Evolutionary conservation across 805 yeast genomes (phyloP).

Genomic region (Lipomyces starkeyi): DNA sequence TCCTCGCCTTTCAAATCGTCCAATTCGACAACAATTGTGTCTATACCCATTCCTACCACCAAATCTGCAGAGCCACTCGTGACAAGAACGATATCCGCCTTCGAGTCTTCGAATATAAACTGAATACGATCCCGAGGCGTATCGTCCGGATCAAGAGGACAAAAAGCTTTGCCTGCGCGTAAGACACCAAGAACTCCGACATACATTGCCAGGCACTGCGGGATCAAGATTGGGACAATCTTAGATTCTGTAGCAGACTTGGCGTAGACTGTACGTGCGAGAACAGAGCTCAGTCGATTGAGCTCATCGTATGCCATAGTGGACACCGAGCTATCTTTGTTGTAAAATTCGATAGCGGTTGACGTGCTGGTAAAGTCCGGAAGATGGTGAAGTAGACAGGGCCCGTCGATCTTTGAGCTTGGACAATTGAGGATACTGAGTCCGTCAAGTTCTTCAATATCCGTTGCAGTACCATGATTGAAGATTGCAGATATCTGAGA

Average conservation of each 20-base stretch:
- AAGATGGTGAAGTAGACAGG: slow-evolving; percentile 21
- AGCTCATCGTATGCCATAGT: slow-evolving; percentile 22
- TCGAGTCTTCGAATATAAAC: slow-evolving; percentile 30
- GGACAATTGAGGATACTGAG: slow-evolving; percentile 21
- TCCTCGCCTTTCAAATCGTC: not conserved
- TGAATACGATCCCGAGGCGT: slow-evolving; percentile 34
- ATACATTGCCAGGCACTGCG: slow-evolving; percentile 37
- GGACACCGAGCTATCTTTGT: slow-evolving; percentile 3
- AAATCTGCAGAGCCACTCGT: slow-evolving; percentile 9
- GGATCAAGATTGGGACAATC: slow-evolving; percentile 37
- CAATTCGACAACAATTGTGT: slow-evolving; percentile 15
- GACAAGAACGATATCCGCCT: slow-evolving; percentile 31
- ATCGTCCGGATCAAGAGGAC: slow-evolving; percentile 36
- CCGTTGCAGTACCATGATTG: not conserved
- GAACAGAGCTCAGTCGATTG: slow-evolving; percentile 4
- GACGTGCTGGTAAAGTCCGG: not conserved
- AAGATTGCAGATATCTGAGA: not conserved
- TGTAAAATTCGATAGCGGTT: slow-evolving; percentile 28
- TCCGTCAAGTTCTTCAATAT: not conserved
- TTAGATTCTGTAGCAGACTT: not conserved
- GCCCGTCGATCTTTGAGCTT: slow-evolving; percentile 17
- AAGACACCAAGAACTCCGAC: slow-evolving; percentile 37
- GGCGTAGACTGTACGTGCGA: slow-evolving; percentile 10
- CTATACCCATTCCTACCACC: slow-evolving; percentile 14
- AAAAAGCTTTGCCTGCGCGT: slow-evolving; percentile 39